Percentiles rank a stretch among this genome's conserved stretches.
Evolutionary conservation across 306 rosid species (phyloP).

Genomic region (Trichosanthes truncata): DNA sequence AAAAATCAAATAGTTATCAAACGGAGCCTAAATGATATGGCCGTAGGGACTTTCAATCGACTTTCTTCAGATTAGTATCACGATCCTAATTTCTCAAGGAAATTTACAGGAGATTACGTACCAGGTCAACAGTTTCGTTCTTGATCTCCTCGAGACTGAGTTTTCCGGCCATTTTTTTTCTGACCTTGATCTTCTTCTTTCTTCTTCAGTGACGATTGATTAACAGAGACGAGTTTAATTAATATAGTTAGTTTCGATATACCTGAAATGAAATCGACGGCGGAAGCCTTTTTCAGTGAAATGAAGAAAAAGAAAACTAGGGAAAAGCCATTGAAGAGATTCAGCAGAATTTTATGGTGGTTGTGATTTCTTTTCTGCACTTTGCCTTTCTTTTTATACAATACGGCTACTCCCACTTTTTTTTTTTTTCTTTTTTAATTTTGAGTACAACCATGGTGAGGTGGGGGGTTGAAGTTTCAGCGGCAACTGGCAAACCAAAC

Average conservation of each 20-base stretch:
- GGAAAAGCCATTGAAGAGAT: not conserved
- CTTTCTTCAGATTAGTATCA: too few species aligned
- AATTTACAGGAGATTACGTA: not conserved
- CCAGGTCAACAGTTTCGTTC: slow-evolving; percentile 93
- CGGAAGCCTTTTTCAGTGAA: not conserved
- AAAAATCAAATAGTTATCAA: too few species aligned
- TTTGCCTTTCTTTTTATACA: not conserved
- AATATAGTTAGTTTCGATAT: not conserved
- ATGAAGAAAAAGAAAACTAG: not conserved
- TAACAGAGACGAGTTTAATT: not conserved
- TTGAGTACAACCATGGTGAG: too few species aligned
- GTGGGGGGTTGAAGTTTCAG: too few species aligned
- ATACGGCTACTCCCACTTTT: not conserved
- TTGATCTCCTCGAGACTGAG: slow-evolving; percentile 64
- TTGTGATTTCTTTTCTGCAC: not conserved
- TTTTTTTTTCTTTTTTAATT: too few species aligned
- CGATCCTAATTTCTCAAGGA: not conserved
- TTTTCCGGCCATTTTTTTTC: not conserved
- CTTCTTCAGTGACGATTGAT: not conserved
- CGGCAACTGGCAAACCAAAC: too few species aligned
- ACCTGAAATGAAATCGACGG: not conserved
- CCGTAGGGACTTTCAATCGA: too few species aligned
- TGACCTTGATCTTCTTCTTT: not conserved
- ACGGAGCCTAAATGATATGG: too few species aligned
- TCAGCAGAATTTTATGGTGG: not conserved